Base-by-base conservation (phyloP, 1,284 basidiomycete genomes). In the Abortiporus biennis region DNA sequence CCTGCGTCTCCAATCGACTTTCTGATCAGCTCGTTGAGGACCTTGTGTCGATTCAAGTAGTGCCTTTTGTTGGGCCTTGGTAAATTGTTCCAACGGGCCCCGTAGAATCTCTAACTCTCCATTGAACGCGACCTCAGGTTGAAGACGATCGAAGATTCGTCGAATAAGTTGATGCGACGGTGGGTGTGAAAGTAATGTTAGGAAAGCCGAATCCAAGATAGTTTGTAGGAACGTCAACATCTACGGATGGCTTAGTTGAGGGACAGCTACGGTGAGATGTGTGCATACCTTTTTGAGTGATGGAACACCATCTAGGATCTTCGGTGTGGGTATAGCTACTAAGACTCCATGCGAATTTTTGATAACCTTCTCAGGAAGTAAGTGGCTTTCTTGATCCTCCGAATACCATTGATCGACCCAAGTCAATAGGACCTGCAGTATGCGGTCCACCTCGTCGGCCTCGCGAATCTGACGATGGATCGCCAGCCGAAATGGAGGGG, bases 121-220 rank as follows among this genome's bases (percentile, higher is more conserved):
- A 15, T 71, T 64, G 40, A 71, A 64, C 3, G 50, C 49, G 55
- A 82, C 77, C 4, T 74, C 72, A 32, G 74, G 66, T 37, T 86
- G 60, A 29, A 29, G 27, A 22, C 70, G 67, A 1, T 67, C 57
- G 24, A 72, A 64, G 23, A 85, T 63, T 6, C 57, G 61, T 25
- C 61, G 68, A 11, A 88, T 61, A 31, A 76, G 52, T 20, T 52
- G 49, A 49, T 82, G 75, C 2, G 80, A 68, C 0, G 78, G 74
- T 5, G 68, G 57, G 52, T 83, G 66, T 46, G 80, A 73, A 8
- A 88, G 64, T 21, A 88, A 67, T 0, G 69, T 61, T 33, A 87
- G 65, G 57, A 84, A 84, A 5, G 75, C 78, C 0, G 83, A 71
- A 56, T 88, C 85, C 19, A 88, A 65, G 42, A 85, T 54, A 4